phyloP scores from a whole-genome alignment of 2,329 filamentous ascomycete species.

The Fusarium protoensiforme region DNA sequence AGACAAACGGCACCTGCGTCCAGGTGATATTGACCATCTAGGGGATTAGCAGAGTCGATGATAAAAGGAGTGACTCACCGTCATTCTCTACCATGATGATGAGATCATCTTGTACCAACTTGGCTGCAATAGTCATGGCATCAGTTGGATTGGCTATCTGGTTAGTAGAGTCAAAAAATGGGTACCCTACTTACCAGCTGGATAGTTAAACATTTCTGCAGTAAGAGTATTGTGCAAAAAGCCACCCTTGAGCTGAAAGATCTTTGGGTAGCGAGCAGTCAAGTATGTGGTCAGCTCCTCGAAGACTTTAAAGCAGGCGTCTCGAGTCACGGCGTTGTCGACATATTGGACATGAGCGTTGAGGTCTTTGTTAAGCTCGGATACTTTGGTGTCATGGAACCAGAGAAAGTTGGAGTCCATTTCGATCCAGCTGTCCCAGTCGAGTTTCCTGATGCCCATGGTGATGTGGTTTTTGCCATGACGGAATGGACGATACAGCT shows the following conservation, averaged over 20 bases:
- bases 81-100: constrained; percentile 33
- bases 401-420: constrained; percentile 32
- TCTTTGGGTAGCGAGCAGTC: constrained; percentile 24
- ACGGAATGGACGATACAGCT: constrained; percentile 29
- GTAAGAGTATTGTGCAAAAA: constrained; percentile 18
- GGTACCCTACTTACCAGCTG: background rate
- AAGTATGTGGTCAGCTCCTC: constrained; percentile 23
- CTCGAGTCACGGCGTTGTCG: constrained; percentile 18
- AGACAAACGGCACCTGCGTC: constrained; percentile 35
- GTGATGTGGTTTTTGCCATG: constrained; percentile 30
- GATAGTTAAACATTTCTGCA: constrained; percentile 11
- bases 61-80: background rate
- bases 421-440: constrained; percentile 36
- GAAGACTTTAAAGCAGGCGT: constrained; percentile 28
- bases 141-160: constrained; percentile 19
- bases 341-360: constrained; percentile 30
- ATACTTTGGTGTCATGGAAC: constrained; percentile 30
- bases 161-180: accelerated
- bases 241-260: background rate
- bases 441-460: constrained; percentile 31
- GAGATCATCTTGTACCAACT: constrained; percentile 30
- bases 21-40: constrained; percentile 28
- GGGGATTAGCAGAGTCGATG: background rate
- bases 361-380: constrained; percentile 23
- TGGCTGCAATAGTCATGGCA: constrained; percentile 25